Conservation (phyloP, 371 early-diverging fungal species). For the Syncephalastrum sp. region DNA sequence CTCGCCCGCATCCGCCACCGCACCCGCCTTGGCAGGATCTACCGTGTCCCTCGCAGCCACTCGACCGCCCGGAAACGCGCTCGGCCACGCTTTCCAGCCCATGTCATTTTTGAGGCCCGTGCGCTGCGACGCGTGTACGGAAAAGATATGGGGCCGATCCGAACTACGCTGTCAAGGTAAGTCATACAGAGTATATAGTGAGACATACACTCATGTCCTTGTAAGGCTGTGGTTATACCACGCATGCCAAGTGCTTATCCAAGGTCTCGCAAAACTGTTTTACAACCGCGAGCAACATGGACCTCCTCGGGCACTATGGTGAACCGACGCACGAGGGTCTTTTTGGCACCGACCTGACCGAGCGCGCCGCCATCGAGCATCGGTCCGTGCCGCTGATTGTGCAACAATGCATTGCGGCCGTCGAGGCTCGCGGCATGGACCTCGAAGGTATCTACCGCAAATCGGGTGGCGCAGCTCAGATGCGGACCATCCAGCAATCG, state of each 20-base stretch:
- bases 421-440: conserved; percentile 77
- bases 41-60: too few relatives aligned
- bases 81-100: conserved; percentile 56
- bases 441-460: conserved; percentile 93
- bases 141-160: conserved; percentile 82
- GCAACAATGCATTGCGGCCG: conserved; percentile 71
- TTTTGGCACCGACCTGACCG: conserved; percentile 34
- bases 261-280: conserved; percentile 36
- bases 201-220: not conserved
- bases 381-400: conserved; percentile 71
- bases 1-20: too few relatives aligned
- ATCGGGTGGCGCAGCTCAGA: conserved; percentile 86
- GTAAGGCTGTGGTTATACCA: conserved; percentile 52
- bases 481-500: conserved; percentile 58
- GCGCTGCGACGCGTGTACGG: conserved; percentile 82
- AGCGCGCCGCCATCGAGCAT: conserved; percentile 28
- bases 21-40: too few relatives aligned
- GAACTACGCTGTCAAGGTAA: conserved; percentile 75
- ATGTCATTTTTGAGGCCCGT: conserved; percentile 66
- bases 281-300: conserved; percentile 12
- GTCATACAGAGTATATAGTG: not conserved
- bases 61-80: too few relatives aligned
- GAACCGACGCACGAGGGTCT: conserved; percentile 8
- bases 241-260: conserved; percentile 52
- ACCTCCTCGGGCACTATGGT: not conserved